Base-by-base conservation (phyloP, 768 basidiomycete genomes). In the Pulveroboletus sp. region DNA sequence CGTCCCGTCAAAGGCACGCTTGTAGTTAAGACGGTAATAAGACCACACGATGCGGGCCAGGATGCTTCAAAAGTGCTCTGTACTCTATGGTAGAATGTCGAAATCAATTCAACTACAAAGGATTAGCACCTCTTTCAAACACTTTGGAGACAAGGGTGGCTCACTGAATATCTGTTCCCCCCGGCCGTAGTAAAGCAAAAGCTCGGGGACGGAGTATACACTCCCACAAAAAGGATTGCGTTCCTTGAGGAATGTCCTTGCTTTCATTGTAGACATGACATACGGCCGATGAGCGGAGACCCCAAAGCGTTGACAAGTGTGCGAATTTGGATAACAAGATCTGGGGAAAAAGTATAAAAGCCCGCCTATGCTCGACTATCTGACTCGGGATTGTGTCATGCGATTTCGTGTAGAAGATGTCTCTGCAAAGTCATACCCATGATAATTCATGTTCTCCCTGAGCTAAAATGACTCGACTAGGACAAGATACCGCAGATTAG, bases 1-100 rank as follows among this genome's bases (percentile, higher is more conserved):
- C 0, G 69, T 59, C 40, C 75, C 72, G 51, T 78, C 76, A 4
- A 71, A 51, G 0, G 76, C 69, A 25, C 75, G 66, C 33, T 74
- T 45, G 6, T 68, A 27, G 25, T 5, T 9, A 27, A 27, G 25
- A 5, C 5, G 5, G 25, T 45, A 19, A 65, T 57, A 0, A 45
- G 32, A 5, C 77, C 75, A 41, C 75, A 78, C 1, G 71, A 65
- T 6, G 75, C 75, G 0, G 68, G 72, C 5, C 71, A 53, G 51
- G 75, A 76, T 1, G 70, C 69, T 0, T 51, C 40, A 0, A 63
- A 50, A 7, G 77, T 69, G 4, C 50, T 34, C n/a, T 62, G 1
- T 44, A 32, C 11, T 48, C 34, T 10, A 27, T 13, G 2, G 13
- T 34, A 1, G 40, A 17, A 23, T 44, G 43, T 5, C 23, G 43